Evolutionary conservation across 2,329 filamentous ascomycete genomes (phyloP).

Genomic region (Diaporthe vaccinii): DNA sequence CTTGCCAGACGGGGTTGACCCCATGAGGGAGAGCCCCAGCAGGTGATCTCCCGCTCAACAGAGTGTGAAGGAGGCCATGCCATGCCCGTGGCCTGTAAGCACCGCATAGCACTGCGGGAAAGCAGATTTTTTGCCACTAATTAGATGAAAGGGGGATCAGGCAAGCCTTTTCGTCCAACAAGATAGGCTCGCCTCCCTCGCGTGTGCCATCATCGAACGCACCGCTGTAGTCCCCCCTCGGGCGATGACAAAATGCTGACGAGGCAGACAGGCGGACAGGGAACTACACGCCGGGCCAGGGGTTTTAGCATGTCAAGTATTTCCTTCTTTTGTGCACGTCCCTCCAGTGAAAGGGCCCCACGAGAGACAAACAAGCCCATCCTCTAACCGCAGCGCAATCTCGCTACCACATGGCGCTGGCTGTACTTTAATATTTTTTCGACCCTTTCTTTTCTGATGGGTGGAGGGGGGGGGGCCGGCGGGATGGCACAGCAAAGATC

Average conservation of each 20-base stretch:
- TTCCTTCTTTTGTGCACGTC: slow-evolving; percentile 10
- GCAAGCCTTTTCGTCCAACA: neutral
- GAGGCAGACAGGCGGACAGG: slow-evolving; percentile 1
- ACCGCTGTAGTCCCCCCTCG: neutral
- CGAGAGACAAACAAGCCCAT: neutral
- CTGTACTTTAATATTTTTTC: no score
- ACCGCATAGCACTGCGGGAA: slow-evolving; percentile 1
- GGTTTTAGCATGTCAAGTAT: neutral
- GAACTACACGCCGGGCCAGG: neutral
- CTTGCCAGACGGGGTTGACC: slow-evolving; percentile 25
- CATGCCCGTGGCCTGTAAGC: neutral
- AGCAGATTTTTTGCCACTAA: slow-evolving; percentile 22
- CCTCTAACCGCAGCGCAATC: slow-evolving; percentile 16
- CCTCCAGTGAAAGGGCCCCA: slow-evolving; percentile 7
- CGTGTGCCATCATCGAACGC: slow-evolving; percentile 20
- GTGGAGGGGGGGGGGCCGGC: neutral
- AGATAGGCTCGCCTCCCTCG: slow-evolving; percentile 22
- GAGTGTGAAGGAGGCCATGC: neutral
- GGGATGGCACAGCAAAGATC: slow-evolving; percentile 24
- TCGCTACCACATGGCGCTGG: slow-evolving; percentile 13
- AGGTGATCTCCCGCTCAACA: neutral
- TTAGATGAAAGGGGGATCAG: slow-evolving; percentile 26
- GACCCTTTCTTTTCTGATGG: neutral
- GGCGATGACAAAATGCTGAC: slow-evolving; percentile 30
- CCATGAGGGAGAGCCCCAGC: slow-evolving; percentile 13